Evolutionary conservation across 345 rosid genomes (phyloP), one percentile per base, ranked within the genome.

Genomic region (Ricinus communis): DNA sequence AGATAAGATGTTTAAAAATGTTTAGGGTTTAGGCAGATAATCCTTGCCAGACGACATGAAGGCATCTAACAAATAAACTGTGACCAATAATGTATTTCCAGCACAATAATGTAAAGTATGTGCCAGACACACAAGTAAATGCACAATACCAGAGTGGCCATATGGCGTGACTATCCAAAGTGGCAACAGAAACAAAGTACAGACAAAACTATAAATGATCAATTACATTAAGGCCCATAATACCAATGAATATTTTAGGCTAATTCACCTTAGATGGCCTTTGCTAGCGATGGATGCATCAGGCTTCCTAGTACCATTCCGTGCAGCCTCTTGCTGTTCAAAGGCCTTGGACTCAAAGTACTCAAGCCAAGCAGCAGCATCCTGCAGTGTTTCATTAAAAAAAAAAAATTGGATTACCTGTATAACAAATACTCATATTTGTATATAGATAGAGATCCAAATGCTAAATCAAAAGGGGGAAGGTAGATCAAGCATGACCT

Each of bases 311-410:
- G 97, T 88, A 79, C 99, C 99, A 81, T 95, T 92, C 46, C 99
- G 82, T 51, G 97, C 91, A 75, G 97, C 97, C 87, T 95, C 99
- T 84, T 92, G 99, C 82, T 95, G 99, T 78, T 95, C 97, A 71
- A 90, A 87, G 67, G 93, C 96, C 87, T 95, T 95, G 68, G 97
- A 90, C 80, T 95, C 99, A 63, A 95, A 95, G 81, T 95, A 92
- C 81, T 92, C 99, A 58, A 95, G 93, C 99, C 99, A 95, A 75
- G 99, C 99, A 74, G 99, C 97, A 73, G 99, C 97, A 84, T 95
- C 99, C 99, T 95, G 85, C 63, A 80, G 66, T 30, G 77, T 79
- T 81, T 70, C 66, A 75, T 68, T 33, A 49, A 68, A 80, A 40
- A 49, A 68, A 80, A 40, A 55, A 41, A 33, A 52, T 46, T 24